Percentiles rank a stretch among this genome's conserved stretches.
These are phyloP conservation scores for Tilletia horrida DNA, from an alignment of 1,284 basidiomycete species.

Conservation along the genomic window DNA sequence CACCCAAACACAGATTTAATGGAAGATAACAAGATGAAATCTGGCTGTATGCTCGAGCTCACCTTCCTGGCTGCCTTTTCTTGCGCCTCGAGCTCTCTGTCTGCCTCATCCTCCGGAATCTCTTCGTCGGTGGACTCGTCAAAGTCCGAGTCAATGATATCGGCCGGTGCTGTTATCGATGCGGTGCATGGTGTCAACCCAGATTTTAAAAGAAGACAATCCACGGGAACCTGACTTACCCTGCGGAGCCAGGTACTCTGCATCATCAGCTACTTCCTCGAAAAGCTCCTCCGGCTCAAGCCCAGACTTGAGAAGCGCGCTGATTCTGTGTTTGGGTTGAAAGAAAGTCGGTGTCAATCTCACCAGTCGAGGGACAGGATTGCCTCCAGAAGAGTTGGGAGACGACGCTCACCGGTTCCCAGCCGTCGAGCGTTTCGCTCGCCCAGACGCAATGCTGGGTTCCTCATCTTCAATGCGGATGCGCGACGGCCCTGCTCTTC, in stretches of 20 bases:
- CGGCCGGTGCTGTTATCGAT: conserved; percentile 20
- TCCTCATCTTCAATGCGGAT: background rate
- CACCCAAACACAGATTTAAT: background rate
- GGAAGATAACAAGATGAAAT: background rate
- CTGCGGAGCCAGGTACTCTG: conserved; percentile 39
- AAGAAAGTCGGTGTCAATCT: background rate
- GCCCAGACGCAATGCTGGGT: conserved; percentile 26
- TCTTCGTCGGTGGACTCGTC: conserved; percentile 41
- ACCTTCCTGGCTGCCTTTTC: conserved; percentile 35
- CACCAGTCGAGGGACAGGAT: no score
- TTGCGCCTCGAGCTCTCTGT: conserved; percentile 36
- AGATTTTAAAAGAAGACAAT: no score
- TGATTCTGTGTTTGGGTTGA: conserved; percentile 28
- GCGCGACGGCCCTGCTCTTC: background rate
- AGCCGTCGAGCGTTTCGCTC: conserved; percentile 36
- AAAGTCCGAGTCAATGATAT: conserved; percentile 50
- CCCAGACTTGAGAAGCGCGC: conserved; percentile 47
- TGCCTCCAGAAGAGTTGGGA: no score
- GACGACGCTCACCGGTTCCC: conserved; percentile 29
- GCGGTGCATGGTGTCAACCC: background rate
- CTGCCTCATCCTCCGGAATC: conserved; percentile 31
- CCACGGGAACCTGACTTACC: conserved; percentile 21
- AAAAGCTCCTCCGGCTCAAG: conserved; percentile 47
- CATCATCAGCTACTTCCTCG: conserved; percentile 45
- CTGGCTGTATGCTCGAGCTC: background rate